A percentile compares a stretch with the other conserved stretches of the same genome.
Evolutionary conservation across 441 rosid genomes (phyloP).

Genomic region (Breynia disticha): DNA sequence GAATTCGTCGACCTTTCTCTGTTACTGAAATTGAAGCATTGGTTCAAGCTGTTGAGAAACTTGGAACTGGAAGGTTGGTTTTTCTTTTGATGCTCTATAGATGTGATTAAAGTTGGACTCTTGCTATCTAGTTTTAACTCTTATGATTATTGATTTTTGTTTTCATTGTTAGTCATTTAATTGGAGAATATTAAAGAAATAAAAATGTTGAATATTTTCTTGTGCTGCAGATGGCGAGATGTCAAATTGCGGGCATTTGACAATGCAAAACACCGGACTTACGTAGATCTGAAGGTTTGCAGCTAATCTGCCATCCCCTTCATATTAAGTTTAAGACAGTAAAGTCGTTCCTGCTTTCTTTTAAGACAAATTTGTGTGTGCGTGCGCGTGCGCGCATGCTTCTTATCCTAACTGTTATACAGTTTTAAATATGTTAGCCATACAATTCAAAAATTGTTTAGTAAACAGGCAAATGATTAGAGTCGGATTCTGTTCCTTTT

Average conservation of each 20-base stretch:
- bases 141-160: not conserved
- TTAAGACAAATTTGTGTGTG: no score
- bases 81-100: not conserved
- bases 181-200: not conserved
- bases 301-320: not conserved
- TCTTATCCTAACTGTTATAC: no score
- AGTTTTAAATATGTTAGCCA: no score
- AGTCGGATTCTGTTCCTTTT: conserved; percentile 7
- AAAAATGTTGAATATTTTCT: conserved; percentile 7
- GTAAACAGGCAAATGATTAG: conserved; percentile 22
- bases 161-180: not conserved
- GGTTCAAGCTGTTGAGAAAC: conserved; percentile 94
- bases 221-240: conserved; percentile 79
- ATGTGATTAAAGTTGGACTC: not conserved
- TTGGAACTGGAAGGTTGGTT: conserved; percentile 94
- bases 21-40: conserved; percentile 96
- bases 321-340: no score
- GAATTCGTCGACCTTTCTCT: conserved; percentile 99
- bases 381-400: no score
- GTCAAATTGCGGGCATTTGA: conserved; percentile 84
- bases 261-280: conserved; percentile 86
- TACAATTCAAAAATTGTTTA: conserved; percentile 10
- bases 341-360: no score
- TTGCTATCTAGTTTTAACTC: not conserved
- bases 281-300: conserved; percentile 90